Base-by-base conservation (phyloP, 495 filamentous ascomycete genomes). In the Penicillium angulare region DNA sequence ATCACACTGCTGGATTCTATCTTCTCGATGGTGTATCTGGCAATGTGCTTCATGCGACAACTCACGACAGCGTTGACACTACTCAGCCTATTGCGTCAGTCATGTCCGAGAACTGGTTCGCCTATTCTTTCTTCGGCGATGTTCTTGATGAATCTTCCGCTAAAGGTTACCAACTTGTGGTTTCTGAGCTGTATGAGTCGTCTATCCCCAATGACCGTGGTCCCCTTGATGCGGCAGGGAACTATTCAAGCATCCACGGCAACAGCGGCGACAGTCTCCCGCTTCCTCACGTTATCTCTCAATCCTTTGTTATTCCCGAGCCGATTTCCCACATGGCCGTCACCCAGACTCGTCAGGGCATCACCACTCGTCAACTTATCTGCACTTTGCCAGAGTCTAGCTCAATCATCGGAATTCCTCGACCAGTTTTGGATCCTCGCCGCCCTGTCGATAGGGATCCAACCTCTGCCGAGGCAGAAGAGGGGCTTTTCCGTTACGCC, bases 71-170 rank as follows among this genome's bases (percentile, higher is more conserved):
- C 13, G 84, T 95, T 27, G 95, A 97, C 63, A 76, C 80, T 1
- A 76, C 71, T 8, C 86, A 90, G 55, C 81, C 86, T 2, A 89
- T 97, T 54, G 69, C 84, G 17, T 88, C 88, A 29, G 80, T 79
- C 26, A 72, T 97, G 23, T 86, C 89, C 4, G 93, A 97, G 74
- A 97, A 99, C 73, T 97, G 92, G 91, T 89, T 96, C 66, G 76
- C 88, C 21, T 96, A 93, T 75, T 86, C 89, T n/a, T 88, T 92
- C 73, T 92, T 79, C 61, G 82, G 79, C 31, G 78, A 88, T 47
- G 72, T 79, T 21, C 45, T 49, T 52, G 61, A 72, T 2, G 59
- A 75, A 20, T 75, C 84, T 38, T 67, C 81, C 2, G 74, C 89
- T 43, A 88, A 87, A 70, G 91, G 90, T 18, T 92, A 96, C 66